Percentiles rank a stretch among this genome's conserved stretches.
Evolutionary conservation across 108 stramenopile species (phyloP).

Genomic region (Schizochytrium sp.): DNA sequence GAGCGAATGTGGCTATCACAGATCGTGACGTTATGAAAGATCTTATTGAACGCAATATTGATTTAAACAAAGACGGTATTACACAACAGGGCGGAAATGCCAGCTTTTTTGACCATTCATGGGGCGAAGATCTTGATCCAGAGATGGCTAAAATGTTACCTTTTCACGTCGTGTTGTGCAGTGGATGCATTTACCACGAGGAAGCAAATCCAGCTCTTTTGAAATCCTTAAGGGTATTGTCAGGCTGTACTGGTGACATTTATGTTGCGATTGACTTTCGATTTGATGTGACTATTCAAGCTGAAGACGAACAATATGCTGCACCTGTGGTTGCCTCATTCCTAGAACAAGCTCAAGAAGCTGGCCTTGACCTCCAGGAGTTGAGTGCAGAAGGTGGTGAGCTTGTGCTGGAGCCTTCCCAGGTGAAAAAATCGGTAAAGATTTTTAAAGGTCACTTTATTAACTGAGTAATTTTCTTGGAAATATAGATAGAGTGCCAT

Average conservation of each 20-base stretch:
- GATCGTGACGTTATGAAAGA: constrained; percentile 41
- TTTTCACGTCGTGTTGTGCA: constrained; percentile 19
- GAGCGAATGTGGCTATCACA: not conserved
- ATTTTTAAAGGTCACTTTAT: constrained; percentile 1
- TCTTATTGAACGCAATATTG: constrained; percentile 1
- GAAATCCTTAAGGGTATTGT: not conserved
- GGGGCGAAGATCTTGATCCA: not conserved
- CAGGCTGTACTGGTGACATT: not conserved
- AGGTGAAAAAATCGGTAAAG: constrained; percentile 29
- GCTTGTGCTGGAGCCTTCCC: not conserved
- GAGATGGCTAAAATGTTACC: not conserved
- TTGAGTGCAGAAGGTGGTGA: not conserved
- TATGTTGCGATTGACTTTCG: constrained; percentile 56
- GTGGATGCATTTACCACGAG: constrained; percentile 54
- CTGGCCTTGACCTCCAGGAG: not conserved
- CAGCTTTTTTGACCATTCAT: not conserved
- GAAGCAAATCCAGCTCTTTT: constrained; percentile 37
- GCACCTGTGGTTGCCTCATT: constrained; percentile 34
- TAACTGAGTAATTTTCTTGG: not conserved
- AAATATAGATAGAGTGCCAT: not conserved
- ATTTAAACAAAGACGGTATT: not conserved
- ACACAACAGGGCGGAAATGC: not conserved
- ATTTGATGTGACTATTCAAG: constrained; percentile 14
- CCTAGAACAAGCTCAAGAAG: not conserved
- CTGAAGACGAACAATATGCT: constrained; percentile 10